Evolutionary conservation across 1,139 yeast genomes (phyloP), one percentile per base, ranked within the genome.

Genomic region (Arxiozyma telluris): DNA sequence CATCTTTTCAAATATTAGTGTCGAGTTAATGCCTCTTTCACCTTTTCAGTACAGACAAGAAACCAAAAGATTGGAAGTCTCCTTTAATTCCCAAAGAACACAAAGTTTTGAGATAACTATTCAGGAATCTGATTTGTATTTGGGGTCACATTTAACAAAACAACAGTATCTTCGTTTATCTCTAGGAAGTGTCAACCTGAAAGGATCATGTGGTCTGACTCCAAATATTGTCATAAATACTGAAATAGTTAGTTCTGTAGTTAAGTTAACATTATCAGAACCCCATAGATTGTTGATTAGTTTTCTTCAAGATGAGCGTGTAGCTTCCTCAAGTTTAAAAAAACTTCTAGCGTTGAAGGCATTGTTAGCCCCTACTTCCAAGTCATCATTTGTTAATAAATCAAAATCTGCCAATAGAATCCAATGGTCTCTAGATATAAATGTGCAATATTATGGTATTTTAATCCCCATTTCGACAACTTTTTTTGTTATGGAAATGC

Each of bases 401-500:
- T 11, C 18, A 3, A 27, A 15, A 25, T 27, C 49, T n/a, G 2
- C 30, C 12, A 22, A 46, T 9, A 53, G 41, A 8, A 42, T 51
- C 11, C 54, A 46, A 39, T 63, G 64, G 64, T 39, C 57, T 7
- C 39, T 64, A 2, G 58, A 62, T 47, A 49, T 58, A 1, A 58
- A 61, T 49, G 47, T 64, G 2, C 59, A 58, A 15, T 67, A 67
- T 52, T 44, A 61, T 39, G 71, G 71, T 47, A 27, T 67, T 8
- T 58, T 67, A 30, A 50, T 66, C 30, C 69, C 69, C 2, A 55
- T 67, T 44, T 55, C 63, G 0, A 52, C 66, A 3, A 61, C 68
- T 0, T 65, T 59, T 50, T 65, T 59, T 57, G 64, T 66, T 18
- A 42, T 63, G 4, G 71, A 67, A 49, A 50, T 66, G 30, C 68